Evolutionary conservation across 768 basidiomycete species (phyloP).

Genomic region (Termitomyces sp.): DNA sequence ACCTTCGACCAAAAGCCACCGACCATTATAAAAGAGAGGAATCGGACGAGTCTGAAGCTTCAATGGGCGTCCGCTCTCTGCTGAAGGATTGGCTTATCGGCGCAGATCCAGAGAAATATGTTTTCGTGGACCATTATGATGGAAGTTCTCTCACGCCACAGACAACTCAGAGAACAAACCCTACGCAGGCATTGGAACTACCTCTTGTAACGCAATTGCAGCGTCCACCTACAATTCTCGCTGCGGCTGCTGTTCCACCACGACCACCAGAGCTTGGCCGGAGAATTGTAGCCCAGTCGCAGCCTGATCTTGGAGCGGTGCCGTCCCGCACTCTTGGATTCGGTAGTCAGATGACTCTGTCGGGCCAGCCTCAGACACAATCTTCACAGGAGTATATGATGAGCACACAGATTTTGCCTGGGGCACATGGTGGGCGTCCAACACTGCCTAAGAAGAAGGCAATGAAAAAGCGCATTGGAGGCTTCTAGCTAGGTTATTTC

Average conservation of each 20-base stretch:
- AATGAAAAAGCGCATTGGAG: constrained; percentile 68
- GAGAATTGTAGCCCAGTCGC: constrained; percentile 16
- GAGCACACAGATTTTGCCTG: constrained; percentile 73
- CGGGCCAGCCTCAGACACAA: constrained; percentile 11
- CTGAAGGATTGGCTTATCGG: constrained; percentile 70
- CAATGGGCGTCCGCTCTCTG: constrained; percentile 59
- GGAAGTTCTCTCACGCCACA: constrained; percentile 21
- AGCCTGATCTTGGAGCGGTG: constrained; percentile 8
- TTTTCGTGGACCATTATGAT: constrained; percentile 57
- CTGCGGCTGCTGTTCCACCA: constrained; percentile 25
- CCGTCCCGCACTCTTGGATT: constrained; percentile 7
- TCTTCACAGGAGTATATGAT: constrained; percentile 44
- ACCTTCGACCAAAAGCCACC: constrained; percentile 50
- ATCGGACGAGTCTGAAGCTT: constrained; percentile 26
- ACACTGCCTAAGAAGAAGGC: constrained; percentile 50
- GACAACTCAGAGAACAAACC: not conserved
- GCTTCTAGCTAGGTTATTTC: constrained; percentile 53
- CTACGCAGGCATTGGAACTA: not conserved
- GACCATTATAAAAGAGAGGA: constrained; percentile 26
- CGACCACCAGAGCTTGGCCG: constrained; percentile 15
- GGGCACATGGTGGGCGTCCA: constrained; percentile 67
- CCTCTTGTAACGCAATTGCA: constrained; percentile 15
- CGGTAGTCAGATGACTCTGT: constrained; percentile 12
- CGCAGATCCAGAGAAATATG: constrained; percentile 46
- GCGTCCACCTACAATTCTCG: constrained; percentile 40